Percentiles rank a stretch among this genome's conserved stretches.
Conservation (phyloP, 805 yeast genomes). For the Lachancea meyersii region DNA sequence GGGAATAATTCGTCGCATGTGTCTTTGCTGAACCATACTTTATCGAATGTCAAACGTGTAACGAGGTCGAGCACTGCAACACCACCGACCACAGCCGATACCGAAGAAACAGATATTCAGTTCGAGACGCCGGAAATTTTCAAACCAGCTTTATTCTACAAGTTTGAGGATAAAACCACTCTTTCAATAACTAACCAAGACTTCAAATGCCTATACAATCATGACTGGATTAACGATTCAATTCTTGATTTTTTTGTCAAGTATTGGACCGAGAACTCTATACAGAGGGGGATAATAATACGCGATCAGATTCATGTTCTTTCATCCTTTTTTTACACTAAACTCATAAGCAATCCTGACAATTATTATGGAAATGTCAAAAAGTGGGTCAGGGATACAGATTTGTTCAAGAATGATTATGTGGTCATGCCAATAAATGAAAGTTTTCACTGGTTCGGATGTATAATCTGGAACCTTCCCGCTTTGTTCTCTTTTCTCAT, state of each 20-base stretch:
- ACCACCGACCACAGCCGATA: not conserved
- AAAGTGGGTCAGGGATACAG: constrained; percentile 72
- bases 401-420: constrained; percentile 51
- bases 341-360: constrained; percentile 40
- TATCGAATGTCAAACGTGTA: constrained; percentile 2
- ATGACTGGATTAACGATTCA: constrained; percentile 86
- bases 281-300: constrained; percentile 26
- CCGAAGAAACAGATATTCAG: not conserved
- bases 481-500: constrained; percentile 17
- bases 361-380: constrained; percentile 56
- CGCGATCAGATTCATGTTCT: constrained; percentile 47
- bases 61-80: constrained; percentile 1
- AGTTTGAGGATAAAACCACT: constrained; percentile 47
- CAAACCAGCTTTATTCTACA: constrained; percentile 42
- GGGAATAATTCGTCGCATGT: not conserved
- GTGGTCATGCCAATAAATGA: constrained; percentile 79
- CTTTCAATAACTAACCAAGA: constrained; percentile 63
- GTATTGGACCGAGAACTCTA: constrained; percentile 42
- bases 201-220: constrained; percentile 69
- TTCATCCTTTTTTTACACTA: constrained; percentile 79
- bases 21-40: constrained; percentile 2
- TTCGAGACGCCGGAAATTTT: constrained; percentile 26
- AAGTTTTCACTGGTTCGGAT: constrained; percentile 81
- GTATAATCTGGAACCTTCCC: constrained; percentile 55
- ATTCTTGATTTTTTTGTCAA: constrained; percentile 78